Evolutionary conservation across 805 yeast species (phyloP).

Genomic region (Kuraishia piskuri): DNA sequence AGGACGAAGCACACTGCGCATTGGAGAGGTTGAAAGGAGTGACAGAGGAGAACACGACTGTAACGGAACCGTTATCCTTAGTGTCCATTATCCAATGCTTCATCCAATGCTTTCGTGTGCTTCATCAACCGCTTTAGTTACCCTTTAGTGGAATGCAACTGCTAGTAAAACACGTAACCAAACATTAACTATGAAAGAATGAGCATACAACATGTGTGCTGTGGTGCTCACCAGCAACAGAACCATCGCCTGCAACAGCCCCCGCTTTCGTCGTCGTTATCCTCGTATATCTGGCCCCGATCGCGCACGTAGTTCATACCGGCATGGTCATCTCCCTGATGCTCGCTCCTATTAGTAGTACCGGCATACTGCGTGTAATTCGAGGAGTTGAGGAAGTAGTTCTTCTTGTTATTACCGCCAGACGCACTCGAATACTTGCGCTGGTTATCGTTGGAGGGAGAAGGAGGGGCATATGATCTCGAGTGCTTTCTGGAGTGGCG

Average conservation of each 20-base stretch:
- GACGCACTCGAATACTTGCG: slow-evolving; percentile 1
- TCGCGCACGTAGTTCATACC: slow-evolving; percentile 9
- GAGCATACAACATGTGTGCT: too few relatives aligned
- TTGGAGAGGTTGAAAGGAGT: too few relatives aligned
- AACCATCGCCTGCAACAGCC: slow-evolving; percentile 12
- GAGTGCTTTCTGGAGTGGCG: neutral
- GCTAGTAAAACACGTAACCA: too few relatives aligned
- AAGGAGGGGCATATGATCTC: slow-evolving; percentile 13
- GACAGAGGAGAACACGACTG: too few relatives aligned
- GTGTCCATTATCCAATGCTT: too few relatives aligned
- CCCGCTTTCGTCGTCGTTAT: slow-evolving; percentile 9
- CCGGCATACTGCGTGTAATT: slow-evolving; percentile 3
- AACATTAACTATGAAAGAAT: too few relatives aligned
- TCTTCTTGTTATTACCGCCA: slow-evolving; percentile 6
- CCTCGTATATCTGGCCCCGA: slow-evolving; percentile 8
- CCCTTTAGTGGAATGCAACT: too few relatives aligned
- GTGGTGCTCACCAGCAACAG: slow-evolving; percentile 12
- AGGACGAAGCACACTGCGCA: too few relatives aligned
- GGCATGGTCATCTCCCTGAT: slow-evolving; percentile 2
- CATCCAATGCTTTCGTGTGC: too few relatives aligned
- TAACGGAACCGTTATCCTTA: too few relatives aligned
- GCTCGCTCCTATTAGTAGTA: neutral
- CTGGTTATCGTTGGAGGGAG: slow-evolving; percentile 11
- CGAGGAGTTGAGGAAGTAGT: slow-evolving; percentile 1
- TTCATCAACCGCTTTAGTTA: too few relatives aligned